Base-by-base conservation (phyloP, 192 early-diverging fungal genomes). In the Coemansia sp. region DNA sequence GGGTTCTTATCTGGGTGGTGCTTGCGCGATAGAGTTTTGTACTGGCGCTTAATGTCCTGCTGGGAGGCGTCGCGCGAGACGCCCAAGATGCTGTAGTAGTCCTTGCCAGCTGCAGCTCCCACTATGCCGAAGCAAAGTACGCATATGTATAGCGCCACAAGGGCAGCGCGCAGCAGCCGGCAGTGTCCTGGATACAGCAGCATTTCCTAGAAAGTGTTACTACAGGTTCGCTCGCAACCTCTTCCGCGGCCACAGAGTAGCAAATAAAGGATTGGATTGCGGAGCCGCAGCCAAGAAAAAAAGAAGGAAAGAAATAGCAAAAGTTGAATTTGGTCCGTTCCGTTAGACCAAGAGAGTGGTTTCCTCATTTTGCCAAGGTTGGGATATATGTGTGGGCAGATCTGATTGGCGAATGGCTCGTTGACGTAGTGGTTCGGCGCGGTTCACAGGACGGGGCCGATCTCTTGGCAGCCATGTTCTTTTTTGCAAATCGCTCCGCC, bases 31-130 rank as follows among this genome's bases (percentile, higher is more conserved):
- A 96, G 84, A 27, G 89, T 87, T 71, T 93, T 97, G 87, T 98
- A 99, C 34, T 93, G 91, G 73, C 94, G 94, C 79, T 97, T 97
- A 77, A 99, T 98, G 67, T 97, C 90, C 67, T 87, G 88, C 77
- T 89, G 88, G 9, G 88, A 60, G 31, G 57, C 57, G 15, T 60
- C 57, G 57, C 57, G 57, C 33, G 88, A 84, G 38, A 99, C 88
- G 15, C 91, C 94, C 38, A 99, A 86, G 41, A 99, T 89, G 62
- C 88, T 85, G 85, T 97, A 97, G 78, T 91, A 97, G 86, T 97
- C 94, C 55, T 83, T 68, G 67, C 78, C 77, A 29, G 74, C 74
- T 67, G 74, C 76, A 2, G 65, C 70, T 2, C 44, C 71, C 20
- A 54, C 71, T 12, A 66, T 9, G 59, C 64, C 20, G 27, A 44